Conservation (phyloP, 192 early-diverging fungal genomes). For the Martensiomyces pterosporus region DNA sequence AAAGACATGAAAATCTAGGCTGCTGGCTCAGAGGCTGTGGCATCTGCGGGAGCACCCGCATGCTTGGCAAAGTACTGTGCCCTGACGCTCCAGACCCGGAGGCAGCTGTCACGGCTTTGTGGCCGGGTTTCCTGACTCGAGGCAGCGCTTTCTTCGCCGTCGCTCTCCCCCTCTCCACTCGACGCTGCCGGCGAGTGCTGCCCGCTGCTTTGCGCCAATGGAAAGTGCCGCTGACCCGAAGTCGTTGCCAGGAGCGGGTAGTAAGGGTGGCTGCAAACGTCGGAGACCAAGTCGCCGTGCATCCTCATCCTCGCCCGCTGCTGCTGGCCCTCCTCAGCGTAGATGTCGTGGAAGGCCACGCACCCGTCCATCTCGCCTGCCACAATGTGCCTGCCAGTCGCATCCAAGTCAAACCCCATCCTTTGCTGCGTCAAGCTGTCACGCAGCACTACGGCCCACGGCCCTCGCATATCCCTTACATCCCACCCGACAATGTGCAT, state of each 20-base stretch:
- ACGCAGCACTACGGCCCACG: slow-evolving; percentile 52
- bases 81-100: slow-evolving; percentile 28
- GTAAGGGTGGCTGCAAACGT: slow-evolving; percentile 59
- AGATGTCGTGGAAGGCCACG: slow-evolving; percentile 6
- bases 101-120: slow-evolving; percentile 4
- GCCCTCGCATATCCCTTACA: slow-evolving; percentile 66
- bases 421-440: slow-evolving; percentile 67
- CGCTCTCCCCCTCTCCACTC: too few relatives aligned
- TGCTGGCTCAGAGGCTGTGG: too few relatives aligned
- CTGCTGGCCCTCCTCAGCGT: background rate
- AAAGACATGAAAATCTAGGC: too few relatives aligned
- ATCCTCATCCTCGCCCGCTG: background rate
- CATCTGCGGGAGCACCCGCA: too few relatives aligned
- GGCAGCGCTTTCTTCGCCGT: background rate
- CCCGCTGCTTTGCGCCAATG: too few relatives aligned
- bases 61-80: too few relatives aligned
- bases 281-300: slow-evolving; percentile 57
- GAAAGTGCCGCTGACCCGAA: slow-evolving; percentile 65
- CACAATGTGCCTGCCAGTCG: slow-evolving; percentile 53
- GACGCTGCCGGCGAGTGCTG: too few relatives aligned
- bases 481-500: slow-evolving; percentile 72
- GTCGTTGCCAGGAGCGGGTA: slow-evolving; percentile 63
- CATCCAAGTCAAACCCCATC: slow-evolving; percentile 66
- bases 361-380: slow-evolving; percentile 53
- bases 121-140: too few relatives aligned